phyloP scores from a whole-genome alignment of 176 grass and related monocot species.

The Pontederia crassipes region DNA sequence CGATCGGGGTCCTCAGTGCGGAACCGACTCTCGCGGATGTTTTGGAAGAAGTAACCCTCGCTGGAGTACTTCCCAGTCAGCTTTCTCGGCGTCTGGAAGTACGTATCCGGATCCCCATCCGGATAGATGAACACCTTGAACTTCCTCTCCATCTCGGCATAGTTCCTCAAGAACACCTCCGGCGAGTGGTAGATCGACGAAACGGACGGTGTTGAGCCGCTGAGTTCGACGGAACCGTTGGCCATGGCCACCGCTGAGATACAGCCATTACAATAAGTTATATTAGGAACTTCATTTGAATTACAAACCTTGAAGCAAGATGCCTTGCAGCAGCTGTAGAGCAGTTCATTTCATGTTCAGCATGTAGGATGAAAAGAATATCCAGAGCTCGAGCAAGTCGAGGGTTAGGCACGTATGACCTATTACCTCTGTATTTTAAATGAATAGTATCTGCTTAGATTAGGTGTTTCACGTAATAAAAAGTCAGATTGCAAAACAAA shows the following conservation, averaged over 20 bases:
- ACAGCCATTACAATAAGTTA: not conserved
- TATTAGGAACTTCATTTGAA: slow-evolving; percentile 1
- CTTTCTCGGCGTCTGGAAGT: too few species aligned
- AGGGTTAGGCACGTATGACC: slow-evolving; percentile 72
- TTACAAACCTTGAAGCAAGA: slow-evolving; percentile 89
- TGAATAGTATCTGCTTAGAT: not conserved
- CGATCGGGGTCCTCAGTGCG: too few species aligned
- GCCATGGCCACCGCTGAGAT: slow-evolving; percentile 14
- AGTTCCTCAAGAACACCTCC: slow-evolving; percentile 84
- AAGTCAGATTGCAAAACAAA: not conserved
- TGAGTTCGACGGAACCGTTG: too few species aligned
- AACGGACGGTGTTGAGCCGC: too few species aligned
- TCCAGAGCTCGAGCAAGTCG: slow-evolving; percentile 80
- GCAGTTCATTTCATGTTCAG: slow-evolving; percentile 99
- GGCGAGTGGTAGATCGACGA: slow-evolving; percentile 55
- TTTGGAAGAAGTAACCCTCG: too few species aligned
- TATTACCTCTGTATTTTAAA: slow-evolving; percentile 49
- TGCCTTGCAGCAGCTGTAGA: slow-evolving; percentile 92
- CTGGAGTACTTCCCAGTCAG: too few species aligned
- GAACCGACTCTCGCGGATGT: too few species aligned
- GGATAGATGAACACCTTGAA: too few species aligned
- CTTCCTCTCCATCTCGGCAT: too few species aligned
- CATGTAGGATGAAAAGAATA: slow-evolving; percentile 93
- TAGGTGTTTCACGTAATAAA: not conserved
- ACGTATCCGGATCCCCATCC: too few species aligned